Evolutionary conservation across 192 early-diverging fungal genomes (phyloP), one percentile per base, ranked within the genome.

Genomic region (Coemansia umbellata): DNA sequence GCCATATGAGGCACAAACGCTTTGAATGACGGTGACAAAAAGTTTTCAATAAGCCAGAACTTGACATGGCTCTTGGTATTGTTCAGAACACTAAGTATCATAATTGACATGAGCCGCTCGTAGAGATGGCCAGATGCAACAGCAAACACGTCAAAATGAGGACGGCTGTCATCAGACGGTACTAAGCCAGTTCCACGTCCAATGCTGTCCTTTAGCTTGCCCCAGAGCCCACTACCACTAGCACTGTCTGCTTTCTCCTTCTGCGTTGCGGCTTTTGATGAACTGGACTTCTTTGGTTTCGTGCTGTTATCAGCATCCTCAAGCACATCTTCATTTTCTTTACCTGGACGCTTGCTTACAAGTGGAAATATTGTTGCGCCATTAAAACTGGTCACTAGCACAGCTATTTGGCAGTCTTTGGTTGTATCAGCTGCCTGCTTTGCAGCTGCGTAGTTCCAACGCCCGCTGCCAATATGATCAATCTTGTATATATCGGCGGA

Each of bases 11-110:
- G 94, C 5, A 99, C 78, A 64, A 95, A 95, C 23, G 87, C 81
- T 82, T 91, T 95, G 79, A 99, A 99, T 5, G 87, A 88, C 4
- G 97, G 94, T 17, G 93, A 95, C 58, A 97, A 73, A 61, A 99
- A 99, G 77, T 97, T 94, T 61, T 93, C 91, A 61, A 99, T 96
- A 58, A 99, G 84, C 94, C 94, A 99, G 63, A 99, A 99, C 70
- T 97, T 99, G 37, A 97, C 93, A 1, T 83, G 82, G 52, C 85
- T 92, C 22, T 92, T 54, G 2, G 97, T 96, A 51, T 89, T 87
- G 54, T 86, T 80, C 60, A 92, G 78, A 10, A 99, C 97, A 63
- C 87, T 88, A 21, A 91, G 68, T 47, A 95, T 97, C 97, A 99
- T 99, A 50, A 99, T 97, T 21, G 86, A 85, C 67, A 99, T 78